Percentiles rank a stretch among this genome's conserved stretches.
Evolutionary conservation across 2,329 filamentous ascomycete species (phyloP).

Genomic region (Epichloe baconii): DNA sequence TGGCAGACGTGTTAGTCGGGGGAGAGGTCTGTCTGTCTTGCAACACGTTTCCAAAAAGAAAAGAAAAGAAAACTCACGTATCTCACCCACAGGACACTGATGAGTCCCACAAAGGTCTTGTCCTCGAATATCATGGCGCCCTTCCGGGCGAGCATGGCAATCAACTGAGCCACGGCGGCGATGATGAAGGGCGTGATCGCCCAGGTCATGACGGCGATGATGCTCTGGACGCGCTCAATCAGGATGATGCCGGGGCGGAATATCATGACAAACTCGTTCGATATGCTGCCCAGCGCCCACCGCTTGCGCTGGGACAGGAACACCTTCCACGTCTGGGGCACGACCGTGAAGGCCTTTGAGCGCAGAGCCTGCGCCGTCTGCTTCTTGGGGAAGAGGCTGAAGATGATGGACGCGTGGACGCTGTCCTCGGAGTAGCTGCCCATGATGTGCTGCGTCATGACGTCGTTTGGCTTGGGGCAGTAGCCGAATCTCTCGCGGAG

Average conservation of each 20-base stretch:
- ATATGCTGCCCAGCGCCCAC: conserved; percentile 34
- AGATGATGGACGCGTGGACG: conserved; percentile 35
- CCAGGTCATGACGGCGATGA: conserved; percentile 34
- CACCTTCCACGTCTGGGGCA: conserved; percentile 30
- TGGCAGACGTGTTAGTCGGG: neutral
- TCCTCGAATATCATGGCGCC: conserved; percentile 21
- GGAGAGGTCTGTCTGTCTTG: neutral
- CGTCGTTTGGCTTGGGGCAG: conserved; percentile 33
- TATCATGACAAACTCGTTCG: conserved; percentile 37
- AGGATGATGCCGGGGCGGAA: conserved; percentile 27
- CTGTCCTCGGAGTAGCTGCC: conserved; percentile 36
- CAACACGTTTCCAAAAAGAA: neutral
- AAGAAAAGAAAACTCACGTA: conserved; percentile 22
- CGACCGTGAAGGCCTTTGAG: conserved; percentile 33
- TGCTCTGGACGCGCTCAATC: conserved; percentile 30
- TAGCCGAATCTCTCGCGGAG: conserved; percentile 34
- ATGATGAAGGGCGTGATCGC: conserved; percentile 32
- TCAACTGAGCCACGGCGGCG: conserved; percentile 23
- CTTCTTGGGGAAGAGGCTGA: conserved; percentile 29
- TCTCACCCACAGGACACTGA: conserved; percentile 23
- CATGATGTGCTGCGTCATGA: conserved; percentile 35
- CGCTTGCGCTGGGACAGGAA: conserved; percentile 36
- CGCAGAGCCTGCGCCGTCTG: conserved; percentile 33
- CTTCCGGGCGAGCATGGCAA: conserved; percentile 21
- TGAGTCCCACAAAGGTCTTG: conserved; percentile 24